These are phyloP conservation scores for Lasiosphaeris hirsuta DNA, from an alignment of 495 filamentous ascomycete genomes.

Conservation along the genomic window DNA sequence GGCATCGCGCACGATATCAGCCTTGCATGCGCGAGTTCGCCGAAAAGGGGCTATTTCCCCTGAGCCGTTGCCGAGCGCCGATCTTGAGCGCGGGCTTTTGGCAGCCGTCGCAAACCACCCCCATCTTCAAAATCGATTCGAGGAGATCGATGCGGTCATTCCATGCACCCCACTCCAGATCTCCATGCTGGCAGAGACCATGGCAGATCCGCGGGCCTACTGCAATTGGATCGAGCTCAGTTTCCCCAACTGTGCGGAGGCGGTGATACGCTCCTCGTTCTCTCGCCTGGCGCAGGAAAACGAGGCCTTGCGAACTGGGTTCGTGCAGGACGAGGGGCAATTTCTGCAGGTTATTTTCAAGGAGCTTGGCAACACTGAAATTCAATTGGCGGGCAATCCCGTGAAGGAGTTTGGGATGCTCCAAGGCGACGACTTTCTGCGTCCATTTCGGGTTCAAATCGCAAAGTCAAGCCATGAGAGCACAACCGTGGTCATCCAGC, in stretches of 20 bases:
- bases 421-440: constrained; percentile 43
- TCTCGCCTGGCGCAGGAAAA: constrained; percentile 49
- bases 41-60: neutral
- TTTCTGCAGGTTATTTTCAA: constrained; percentile 65
- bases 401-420: constrained; percentile 25
- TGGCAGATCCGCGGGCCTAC: constrained; percentile 53
- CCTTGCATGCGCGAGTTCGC: constrained; percentile 1
- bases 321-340: constrained; percentile 48
- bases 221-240: constrained; percentile 70
- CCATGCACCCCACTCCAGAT: constrained; percentile 67
- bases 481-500: constrained; percentile 41
- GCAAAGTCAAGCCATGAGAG: constrained; percentile 2
- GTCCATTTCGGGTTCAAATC: constrained; percentile 57
- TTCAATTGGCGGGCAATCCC: constrained; percentile 26
- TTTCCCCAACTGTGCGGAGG: constrained; percentile 32
- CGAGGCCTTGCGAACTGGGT: constrained; percentile 68
- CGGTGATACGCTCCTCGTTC: constrained; percentile 46
- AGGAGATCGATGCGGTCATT: constrained; percentile 50
- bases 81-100: neutral
- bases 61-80: neutral
- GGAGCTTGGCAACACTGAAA: constrained; percentile 35
- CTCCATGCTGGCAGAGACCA: constrained; percentile 74
- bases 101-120: neutral
- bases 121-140: constrained; percentile 9
- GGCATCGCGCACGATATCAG: constrained; percentile 41